Evolutionary conservation across 441 rosid species (phyloP).

Genomic region (Bocquillonia castaneifolia): DNA sequence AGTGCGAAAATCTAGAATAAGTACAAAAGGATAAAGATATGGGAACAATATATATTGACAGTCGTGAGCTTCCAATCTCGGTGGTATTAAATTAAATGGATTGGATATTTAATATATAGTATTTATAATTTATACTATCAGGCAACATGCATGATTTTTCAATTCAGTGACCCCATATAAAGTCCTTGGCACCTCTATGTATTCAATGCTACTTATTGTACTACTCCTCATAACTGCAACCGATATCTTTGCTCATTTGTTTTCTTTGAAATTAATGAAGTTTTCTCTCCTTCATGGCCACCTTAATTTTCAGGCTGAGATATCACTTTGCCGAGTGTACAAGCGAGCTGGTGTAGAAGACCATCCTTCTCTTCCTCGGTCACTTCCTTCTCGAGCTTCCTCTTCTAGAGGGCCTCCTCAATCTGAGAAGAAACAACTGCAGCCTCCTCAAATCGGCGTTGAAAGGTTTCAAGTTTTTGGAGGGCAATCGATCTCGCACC

Average conservation of each 20-base stretch:
- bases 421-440: slow-evolving; percentile 28
- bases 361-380: slow-evolving; percentile 83
- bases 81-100: not conserved
- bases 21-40: not conserved
- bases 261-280: not conserved
- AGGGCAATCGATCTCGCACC: slow-evolving; percentile 19
- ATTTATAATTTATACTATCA: no score
- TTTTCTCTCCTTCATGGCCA: not conserved
- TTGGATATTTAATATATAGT: not conserved
- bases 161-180: slow-evolving; percentile 9
- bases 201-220: slow-evolving; percentile 1
- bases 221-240: not conserved
- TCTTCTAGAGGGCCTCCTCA: slow-evolving; percentile 25
- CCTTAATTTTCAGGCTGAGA: slow-evolving; percentile 56
- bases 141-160: slow-evolving; percentile 16
- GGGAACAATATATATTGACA: slow-evolving; percentile 1
- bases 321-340: slow-evolving; percentile 93
- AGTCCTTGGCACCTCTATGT: not conserved
- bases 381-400: slow-evolving; percentile 46
- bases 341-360: slow-evolving; percentile 95
- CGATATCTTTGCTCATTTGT: not conserved
- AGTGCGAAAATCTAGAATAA: not conserved
- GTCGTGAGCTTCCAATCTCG: slow-evolving; percentile 9
- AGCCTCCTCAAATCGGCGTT: slow-evolving; percentile 15
- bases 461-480: slow-evolving; percentile 30